These are phyloP conservation scores for Endotrypanum monterogeii DNA, from an alignment of 208 protist species.

Conservation along the genomic window DNA sequence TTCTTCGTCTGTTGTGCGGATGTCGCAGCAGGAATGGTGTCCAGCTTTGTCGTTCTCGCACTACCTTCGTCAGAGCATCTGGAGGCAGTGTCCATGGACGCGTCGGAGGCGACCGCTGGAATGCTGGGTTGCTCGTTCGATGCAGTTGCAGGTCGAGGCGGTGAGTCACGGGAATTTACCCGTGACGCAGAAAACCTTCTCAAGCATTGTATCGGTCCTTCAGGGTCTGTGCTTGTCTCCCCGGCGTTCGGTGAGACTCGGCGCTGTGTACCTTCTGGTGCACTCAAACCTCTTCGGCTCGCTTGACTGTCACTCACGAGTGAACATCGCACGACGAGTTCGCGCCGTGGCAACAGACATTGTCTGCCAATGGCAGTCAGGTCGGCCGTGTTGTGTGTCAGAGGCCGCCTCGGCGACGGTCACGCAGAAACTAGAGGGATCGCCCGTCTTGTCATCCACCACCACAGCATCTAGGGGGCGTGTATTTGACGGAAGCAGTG, in stretches of 20 bases:
- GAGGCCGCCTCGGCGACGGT: background rate
- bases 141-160: slow-evolving; percentile 33
- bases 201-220: slow-evolving; percentile 12
- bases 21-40: background rate
- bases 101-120: slow-evolving; percentile 15
- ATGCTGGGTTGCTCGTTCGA: slow-evolving; percentile 19
- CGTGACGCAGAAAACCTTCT: slow-evolving; percentile 18
- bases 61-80: background rate
- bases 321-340: slow-evolving; percentile 9
- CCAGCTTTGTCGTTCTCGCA: slow-evolving; percentile 7
- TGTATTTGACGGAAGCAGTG: background rate
- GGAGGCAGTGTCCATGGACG: slow-evolving; percentile 4
- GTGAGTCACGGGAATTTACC: slow-evolving; percentile 17
- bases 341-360: slow-evolving; percentile 5
- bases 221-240: slow-evolving; percentile 23
- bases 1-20: slow-evolving; percentile 3
- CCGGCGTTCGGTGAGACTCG: background rate
- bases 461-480: background rate
- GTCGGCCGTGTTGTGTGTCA: background rate
- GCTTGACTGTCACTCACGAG: slow-evolving; percentile 12
- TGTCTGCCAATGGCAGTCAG: slow-evolving; percentile 5
- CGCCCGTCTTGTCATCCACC: background rate
- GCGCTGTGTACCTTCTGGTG: slow-evolving; percentile 20
- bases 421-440: background rate
- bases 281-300: slow-evolving; percentile 3